Evolutionary conservation across 495 filamentous ascomycete genomes (phyloP), one percentile per base, ranked within the genome.

Genomic region (Talaromyces adpressus): DNA sequence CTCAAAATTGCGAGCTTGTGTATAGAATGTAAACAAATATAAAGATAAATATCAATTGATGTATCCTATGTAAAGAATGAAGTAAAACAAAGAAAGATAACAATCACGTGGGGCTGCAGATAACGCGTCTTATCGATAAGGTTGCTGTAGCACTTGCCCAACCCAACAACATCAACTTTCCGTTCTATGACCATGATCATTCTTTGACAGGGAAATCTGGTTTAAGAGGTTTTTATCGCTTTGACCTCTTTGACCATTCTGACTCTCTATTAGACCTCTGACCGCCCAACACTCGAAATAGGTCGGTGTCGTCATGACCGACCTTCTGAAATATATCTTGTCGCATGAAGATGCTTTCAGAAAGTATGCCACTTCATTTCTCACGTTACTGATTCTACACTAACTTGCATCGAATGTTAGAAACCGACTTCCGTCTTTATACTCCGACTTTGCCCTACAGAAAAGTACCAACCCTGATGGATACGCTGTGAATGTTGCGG

Each of bases 361-460:
- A 75, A 85, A 81, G 88, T 89, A 75, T 45, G 45, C 45, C 25
- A 45, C 39, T 22, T n/a, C n/a, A 11, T 7, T 23, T 52, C 53
- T 29, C 23, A 51, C 63, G 20, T 16, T 60, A 45, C 45, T 59
- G 51, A 30, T n/a, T 16, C 36, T 59, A 64, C 23, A 62, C 67
- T 45, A 57, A 57, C 16, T 56, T 62, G 8, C 45, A 12, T 52
- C 56, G 23, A 32, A 25, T 60, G 16, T 27, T 64, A 94, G 89
- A 75, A 85, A 87, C 64, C 92, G 94, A 47, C 86, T 97, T 4
- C 89, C 92, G 6, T 93, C 93, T 14, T 85, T 98, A 59, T 98
- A 96, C 77, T 97, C 93, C 62, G 95, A 98, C 73, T 98, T 98
- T 74, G 78, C 84, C 4, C 71, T 82, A 39, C 92, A 93, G 65